Evolutionary conservation across 805 yeast species (phyloP).

Genomic region (Komagataella populi): DNA sequence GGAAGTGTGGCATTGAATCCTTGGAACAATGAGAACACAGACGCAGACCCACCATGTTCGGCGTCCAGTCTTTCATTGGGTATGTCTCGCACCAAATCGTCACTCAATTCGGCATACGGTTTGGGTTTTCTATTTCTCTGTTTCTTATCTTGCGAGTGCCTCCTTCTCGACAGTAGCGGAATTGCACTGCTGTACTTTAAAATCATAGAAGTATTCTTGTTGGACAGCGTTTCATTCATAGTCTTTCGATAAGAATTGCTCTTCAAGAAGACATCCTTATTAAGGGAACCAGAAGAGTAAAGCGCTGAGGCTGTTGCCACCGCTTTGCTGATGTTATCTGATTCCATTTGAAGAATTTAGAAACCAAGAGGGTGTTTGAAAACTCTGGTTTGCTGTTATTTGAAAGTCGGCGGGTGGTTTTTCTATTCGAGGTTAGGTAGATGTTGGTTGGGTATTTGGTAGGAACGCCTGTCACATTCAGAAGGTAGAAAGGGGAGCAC

Average conservation of each 20-base stretch:
- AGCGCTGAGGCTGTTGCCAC: constrained; percentile 42
- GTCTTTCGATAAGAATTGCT: constrained; percentile 26
- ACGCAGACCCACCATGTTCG: not conserved
- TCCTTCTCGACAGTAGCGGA: constrained; percentile 6
- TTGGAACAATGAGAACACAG: constrained; percentile 44
- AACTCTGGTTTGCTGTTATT: not conserved
- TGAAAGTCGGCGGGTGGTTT: not conserved
- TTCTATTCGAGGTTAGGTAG: not conserved
- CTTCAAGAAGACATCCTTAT: constrained; percentile 8
- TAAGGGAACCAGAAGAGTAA: constrained; percentile 15
- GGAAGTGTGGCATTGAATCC: constrained; percentile 53
- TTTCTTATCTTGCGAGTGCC: constrained; percentile 3
- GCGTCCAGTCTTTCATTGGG: constrained; percentile 19
- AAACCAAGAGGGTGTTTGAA: not conserved
- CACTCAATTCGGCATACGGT: constrained; percentile 42
- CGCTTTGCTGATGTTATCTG: constrained; percentile 22
- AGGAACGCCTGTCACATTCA: not conserved
- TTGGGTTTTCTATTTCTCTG: constrained; percentile 9
- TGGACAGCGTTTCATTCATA: constrained; percentile 26
- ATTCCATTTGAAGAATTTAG: not conserved
- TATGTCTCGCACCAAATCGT: constrained; percentile 41
- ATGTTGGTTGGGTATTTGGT: not conserved
- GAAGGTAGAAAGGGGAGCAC: not conserved
- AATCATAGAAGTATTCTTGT: constrained; percentile 14
- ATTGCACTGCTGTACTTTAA: constrained; percentile 8